Evolutionary conservation across 768 basidiomycete genomes (phyloP).

Genomic region (button mushroom (Agaricus bisporus)): DNA sequence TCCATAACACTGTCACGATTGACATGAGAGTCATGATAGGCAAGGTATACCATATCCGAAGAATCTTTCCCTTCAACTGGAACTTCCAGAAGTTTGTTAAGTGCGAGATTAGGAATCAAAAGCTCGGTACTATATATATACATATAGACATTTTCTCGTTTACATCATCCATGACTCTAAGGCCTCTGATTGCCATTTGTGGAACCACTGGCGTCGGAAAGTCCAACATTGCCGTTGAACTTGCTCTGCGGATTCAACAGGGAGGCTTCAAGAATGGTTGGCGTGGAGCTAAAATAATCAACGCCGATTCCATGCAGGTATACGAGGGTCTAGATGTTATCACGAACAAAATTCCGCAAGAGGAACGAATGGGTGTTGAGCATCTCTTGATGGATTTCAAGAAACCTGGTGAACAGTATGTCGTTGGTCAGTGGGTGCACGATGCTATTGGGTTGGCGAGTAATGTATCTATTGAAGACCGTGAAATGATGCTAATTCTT

Average conservation of each 20-base stretch:
- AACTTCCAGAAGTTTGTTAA: no score
- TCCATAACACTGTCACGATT: background rate
- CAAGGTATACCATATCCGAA: no score
- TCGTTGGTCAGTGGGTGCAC: slow-evolving; percentile 81
- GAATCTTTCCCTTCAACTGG: no score
- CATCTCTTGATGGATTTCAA: slow-evolving; percentile 91
- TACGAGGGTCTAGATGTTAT: slow-evolving; percentile 88
- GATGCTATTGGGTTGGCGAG: slow-evolving; percentile 76
- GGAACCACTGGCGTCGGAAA: slow-evolving; percentile 97
- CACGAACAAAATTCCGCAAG: slow-evolving; percentile 84
- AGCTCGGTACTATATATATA: no score
- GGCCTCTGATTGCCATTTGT: slow-evolving; percentile 77
- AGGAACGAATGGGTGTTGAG: slow-evolving; percentile 74
- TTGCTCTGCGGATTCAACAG: slow-evolving; percentile 58
- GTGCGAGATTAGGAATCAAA: no score
- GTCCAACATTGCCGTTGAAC: slow-evolving; percentile 83
- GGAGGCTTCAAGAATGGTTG: slow-evolving; percentile 32
- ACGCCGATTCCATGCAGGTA: slow-evolving; percentile 97
- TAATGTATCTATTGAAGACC: slow-evolving; percentile 9
- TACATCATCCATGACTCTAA: slow-evolving; percentile 29
- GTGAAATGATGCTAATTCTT: background rate
- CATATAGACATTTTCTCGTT: no score
- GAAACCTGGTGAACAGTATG: slow-evolving; percentile 79
- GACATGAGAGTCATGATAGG: no score
- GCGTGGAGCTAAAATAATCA: slow-evolving; percentile 73